phyloP scores from a whole-genome alignment of 139 green algal genomes.

The Chlorella sp. region DNA sequence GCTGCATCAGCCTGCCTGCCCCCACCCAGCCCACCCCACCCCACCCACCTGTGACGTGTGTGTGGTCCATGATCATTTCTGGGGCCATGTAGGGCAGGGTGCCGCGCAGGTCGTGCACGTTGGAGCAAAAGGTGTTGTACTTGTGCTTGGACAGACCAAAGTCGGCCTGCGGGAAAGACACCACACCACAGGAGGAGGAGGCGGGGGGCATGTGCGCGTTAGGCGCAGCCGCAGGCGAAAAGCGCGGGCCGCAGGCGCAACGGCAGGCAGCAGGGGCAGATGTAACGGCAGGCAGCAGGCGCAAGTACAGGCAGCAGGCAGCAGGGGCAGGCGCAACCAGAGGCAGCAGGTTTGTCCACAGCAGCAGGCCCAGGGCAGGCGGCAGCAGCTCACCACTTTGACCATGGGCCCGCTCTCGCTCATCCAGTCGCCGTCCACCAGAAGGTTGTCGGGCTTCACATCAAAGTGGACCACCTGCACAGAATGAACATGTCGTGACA shows the following conservation, averaged over 20 bases:
- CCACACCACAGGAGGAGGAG: background rate
- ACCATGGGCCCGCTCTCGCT: conserved; percentile 9
- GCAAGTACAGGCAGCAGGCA: background rate
- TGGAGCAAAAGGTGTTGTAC: conserved; percentile 67
- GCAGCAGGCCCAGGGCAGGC: too few species aligned
- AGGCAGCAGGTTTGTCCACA: too few species aligned
- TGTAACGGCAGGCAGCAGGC: too few species aligned
- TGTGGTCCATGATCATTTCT: conserved; percentile 66
- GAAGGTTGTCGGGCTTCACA: conserved; percentile 94
- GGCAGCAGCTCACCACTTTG: conserved; percentile 44
- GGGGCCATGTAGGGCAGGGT: conserved; percentile 71
- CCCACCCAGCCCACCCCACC: too few species aligned
- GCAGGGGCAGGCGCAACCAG: background rate
- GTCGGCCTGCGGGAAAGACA: conserved; percentile 62
- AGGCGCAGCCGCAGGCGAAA: background rate
- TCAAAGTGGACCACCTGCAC: conserved; percentile 88
- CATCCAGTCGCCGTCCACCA: conserved; percentile 77
- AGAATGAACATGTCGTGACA: too few species aligned
- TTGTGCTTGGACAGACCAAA: conserved; percentile 90
- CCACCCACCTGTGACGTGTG: conserved; percentile 45
- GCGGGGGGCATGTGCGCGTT: too few species aligned
- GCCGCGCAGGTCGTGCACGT: conserved; percentile 62
- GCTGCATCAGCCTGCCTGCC: too few species aligned
- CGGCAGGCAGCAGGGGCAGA: too few species aligned
- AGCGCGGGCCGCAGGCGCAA: background rate